Conservation (phyloP, 2,329 filamentous ascomycete genomes). For the Claviceps sp. region DNA sequence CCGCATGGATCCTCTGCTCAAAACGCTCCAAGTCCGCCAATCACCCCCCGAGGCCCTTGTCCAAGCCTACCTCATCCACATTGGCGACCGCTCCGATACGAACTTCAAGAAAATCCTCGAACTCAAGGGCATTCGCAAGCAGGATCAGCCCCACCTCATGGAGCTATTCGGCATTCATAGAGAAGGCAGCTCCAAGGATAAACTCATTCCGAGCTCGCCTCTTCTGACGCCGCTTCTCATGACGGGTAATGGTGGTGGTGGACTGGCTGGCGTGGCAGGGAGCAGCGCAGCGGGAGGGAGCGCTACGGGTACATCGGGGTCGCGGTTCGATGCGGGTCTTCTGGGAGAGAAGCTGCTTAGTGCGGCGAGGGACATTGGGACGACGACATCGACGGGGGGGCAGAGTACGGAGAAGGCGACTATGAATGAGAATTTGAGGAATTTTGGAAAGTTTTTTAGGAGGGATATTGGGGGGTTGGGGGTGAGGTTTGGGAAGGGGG, state of each 20-base stretch:
- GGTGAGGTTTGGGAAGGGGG: conserved; percentile 55
- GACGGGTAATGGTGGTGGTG: conserved; percentile 13
- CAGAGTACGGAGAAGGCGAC: conserved; percentile 46
- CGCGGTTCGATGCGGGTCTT: conserved; percentile 65
- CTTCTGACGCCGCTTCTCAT: conserved; percentile 55
- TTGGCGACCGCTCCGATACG: conserved; percentile 79
- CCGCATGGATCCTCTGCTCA: conserved; percentile 82
- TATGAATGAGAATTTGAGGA: conserved; percentile 88
- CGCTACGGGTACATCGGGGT: conserved; percentile 23
- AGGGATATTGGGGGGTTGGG: conserved; percentile 71
- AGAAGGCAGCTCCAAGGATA: conserved; percentile 59
- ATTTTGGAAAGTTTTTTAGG: conserved; percentile 92
- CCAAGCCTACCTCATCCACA: conserved; percentile 94
- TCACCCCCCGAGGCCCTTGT: conserved; percentile 88
- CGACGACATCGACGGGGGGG: conserved; percentile 31
- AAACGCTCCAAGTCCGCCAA: conserved; percentile 87
- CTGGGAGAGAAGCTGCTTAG: conserved; percentile 82
- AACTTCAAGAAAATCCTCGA: conserved; percentile 97
- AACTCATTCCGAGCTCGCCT: conserved; percentile 56
- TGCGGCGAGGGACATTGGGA: conserved; percentile 75
- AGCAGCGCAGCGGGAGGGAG: conserved; percentile 32
- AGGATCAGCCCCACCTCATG: conserved; percentile 68
- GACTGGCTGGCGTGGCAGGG: conserved; percentile 18
- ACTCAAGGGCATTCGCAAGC: conserved; percentile 79
- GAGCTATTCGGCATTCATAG: conserved; percentile 76